These are phyloP conservation scores for Neoascochyta sp. DNA, from an alignment of 2,329 filamentous ascomycete genomes.

Conservation along the genomic window DNA sequence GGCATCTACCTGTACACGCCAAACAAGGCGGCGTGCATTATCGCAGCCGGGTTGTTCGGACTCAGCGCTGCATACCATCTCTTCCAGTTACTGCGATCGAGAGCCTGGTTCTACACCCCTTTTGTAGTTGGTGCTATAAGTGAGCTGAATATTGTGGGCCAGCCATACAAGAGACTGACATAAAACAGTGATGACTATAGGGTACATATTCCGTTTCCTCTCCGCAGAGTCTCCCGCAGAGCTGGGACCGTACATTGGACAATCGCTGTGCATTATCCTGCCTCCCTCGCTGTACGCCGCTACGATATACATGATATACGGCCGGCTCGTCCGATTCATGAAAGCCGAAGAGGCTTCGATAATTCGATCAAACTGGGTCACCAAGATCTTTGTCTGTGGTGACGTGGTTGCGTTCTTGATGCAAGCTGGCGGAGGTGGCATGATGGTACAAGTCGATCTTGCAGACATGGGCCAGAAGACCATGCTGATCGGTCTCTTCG, in stretches of 20 bases:
- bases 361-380: constrained; percentile 45
- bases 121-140: constrained; percentile 18
- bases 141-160: constrained; percentile 1
- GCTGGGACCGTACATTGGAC: constrained; percentile 32
- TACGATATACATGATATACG: constrained; percentile 45
- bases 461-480: constrained; percentile 16
- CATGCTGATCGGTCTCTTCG: constrained; percentile 21
- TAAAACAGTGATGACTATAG: constrained; percentile 18
- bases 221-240: constrained; percentile 12
- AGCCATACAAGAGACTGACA: not conserved
- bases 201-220: constrained; percentile 16
- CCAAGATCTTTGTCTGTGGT: constrained; percentile 53
- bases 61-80: constrained; percentile 16
- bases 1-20: constrained; percentile 18
- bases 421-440: constrained; percentile 40
- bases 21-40: constrained; percentile 9
- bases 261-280: constrained; percentile 41
- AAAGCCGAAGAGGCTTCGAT: constrained; percentile 42
- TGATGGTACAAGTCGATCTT: constrained; percentile 18
- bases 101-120: constrained; percentile 22
- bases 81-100: constrained; percentile 14
- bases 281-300: constrained; percentile 45
- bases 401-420: constrained; percentile 52
- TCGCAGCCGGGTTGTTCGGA: constrained; percentile 14
- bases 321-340: constrained; percentile 38